Evolutionary conservation across 352 stramenopile species (phyloP).

Genomic region (Globisporangium cederbergense): DNA sequence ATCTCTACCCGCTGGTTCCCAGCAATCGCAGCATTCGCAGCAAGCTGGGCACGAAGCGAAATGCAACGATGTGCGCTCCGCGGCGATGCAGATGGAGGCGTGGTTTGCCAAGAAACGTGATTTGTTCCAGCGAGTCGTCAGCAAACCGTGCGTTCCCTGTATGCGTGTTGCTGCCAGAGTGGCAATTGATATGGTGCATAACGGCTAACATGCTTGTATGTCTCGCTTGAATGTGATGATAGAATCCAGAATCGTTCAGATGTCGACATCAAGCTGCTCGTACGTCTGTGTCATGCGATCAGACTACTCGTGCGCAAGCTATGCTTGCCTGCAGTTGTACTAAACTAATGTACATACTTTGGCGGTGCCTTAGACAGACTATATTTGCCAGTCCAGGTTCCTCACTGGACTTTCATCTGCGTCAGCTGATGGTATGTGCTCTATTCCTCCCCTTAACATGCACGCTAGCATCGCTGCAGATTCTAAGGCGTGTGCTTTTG

Average conservation of each 20-base stretch:
- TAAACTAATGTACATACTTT: neutral
- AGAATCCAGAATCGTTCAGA: slow-evolving; percentile 42
- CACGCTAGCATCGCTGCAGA: neutral
- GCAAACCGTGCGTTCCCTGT: slow-evolving; percentile 24
- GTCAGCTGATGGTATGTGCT: slow-evolving; percentile 32
- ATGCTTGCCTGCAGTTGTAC: neutral
- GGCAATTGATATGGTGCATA: neutral
- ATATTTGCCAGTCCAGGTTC: slow-evolving; percentile 35
- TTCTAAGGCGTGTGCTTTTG: neutral
- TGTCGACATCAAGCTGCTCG: slow-evolving; percentile 49
- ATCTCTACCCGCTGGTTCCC: neutral
- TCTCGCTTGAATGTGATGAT: neutral
- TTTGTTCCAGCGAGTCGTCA: slow-evolving; percentile 26
- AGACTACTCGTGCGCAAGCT: neutral
- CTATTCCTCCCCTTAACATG: neutral
- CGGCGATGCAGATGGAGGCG: slow-evolving; percentile 6
- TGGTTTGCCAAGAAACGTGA: slow-evolving; percentile 26
- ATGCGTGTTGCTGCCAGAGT: neutral
- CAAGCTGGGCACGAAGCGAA: neutral
- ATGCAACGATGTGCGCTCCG: slow-evolving; percentile 6
- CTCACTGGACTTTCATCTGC: slow-evolving; percentile 26
- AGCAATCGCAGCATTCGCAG: neutral
- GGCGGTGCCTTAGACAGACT: slow-evolving; percentile 20
- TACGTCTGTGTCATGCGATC: slow-evolving; percentile 8
- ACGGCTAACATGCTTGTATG: neutral